Base-by-base conservation (phyloP, 2,329 filamentous ascomycete genomes). In the Fusarium bulbicola region DNA sequence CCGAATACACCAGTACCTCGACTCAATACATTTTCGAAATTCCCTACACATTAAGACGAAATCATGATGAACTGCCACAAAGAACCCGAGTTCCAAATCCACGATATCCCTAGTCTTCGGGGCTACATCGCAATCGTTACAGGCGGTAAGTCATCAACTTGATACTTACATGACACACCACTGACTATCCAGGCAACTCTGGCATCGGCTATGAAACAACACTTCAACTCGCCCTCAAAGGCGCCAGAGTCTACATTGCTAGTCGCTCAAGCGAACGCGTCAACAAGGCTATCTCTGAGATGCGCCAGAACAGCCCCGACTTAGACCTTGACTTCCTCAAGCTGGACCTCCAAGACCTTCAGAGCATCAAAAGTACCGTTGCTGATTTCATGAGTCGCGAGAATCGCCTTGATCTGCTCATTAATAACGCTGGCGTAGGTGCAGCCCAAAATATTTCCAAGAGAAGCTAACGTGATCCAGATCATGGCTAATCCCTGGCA, bases 401-500 rank as follows among this genome's bases (percentile, higher is more conserved):
- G 18, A 30, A 56, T 15, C 64, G 65, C 5, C 68, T 78, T 18
- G 75, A 77, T 30, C 49, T 77, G 5, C 34, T 77, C 1, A 75
- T 77, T 18, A 77, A 76, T 30, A 77, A 77, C 30, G 75, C 75
- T 3, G 75, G 75, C 7, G 70, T 74, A 86, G 24, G 83, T 39
- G 1, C 68, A 11, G 4, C 9, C 16, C 12, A 7, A 15, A 1
- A 4, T 2, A 3, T 4, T 0, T 1, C 5, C 6, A 5, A 5
- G 9, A 5, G 2, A 58, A 28, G 12, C 63, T 72, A 20, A 63
- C 81, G 9, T 73, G 0, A 81, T 10, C 7, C 11, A 76, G 73
- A 73, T 77, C 28, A 77, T 77, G 75, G 69, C 59, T 3, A 64
- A 59, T 24, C 75, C 74, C 1, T 77, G 63, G 39, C 43, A 77